Evolutionary conservation across 2,329 filamentous ascomycete genomes (phyloP).

Genomic region (Stagonosporopsis rhizophila): DNA sequence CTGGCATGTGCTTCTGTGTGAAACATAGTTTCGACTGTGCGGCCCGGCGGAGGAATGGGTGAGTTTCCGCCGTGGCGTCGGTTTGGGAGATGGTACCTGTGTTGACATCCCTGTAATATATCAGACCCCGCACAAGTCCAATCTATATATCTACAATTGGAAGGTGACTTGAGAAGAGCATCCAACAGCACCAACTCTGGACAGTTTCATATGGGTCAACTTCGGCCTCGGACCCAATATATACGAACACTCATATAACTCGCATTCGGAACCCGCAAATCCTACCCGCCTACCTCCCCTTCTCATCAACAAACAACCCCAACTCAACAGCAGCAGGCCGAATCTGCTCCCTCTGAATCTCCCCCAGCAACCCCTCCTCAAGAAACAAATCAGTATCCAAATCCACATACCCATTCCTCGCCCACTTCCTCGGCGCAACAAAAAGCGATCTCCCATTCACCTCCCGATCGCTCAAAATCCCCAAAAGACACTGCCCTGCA

Average conservation of each 20-base stretch:
- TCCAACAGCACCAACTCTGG: neutral
- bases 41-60: neutral
- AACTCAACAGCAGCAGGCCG: neutral
- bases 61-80: neutral
- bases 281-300: neutral
- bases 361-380: conserved; percentile 6
- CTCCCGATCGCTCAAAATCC: conserved; percentile 6
- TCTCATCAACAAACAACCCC: conserved; percentile 4
- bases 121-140: neutral
- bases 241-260: neutral
- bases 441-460: conserved; percentile 17
- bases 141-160: neutral
- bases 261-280: neutral
- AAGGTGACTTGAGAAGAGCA: neutral
- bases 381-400: conserved; percentile 16
- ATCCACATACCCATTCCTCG: conserved; percentile 16
- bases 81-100: neutral
- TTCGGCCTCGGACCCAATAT: neutral
- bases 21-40: neutral
- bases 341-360: conserved; percentile 18
- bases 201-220: neutral
- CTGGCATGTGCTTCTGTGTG: neutral
- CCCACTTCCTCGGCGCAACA: conserved; percentile 15
- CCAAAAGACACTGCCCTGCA: conserved; percentile 9
- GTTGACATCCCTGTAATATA: neutral